Base-by-base conservation (phyloP, 345 rosid species). In the Pugionium cornutum region DNA sequence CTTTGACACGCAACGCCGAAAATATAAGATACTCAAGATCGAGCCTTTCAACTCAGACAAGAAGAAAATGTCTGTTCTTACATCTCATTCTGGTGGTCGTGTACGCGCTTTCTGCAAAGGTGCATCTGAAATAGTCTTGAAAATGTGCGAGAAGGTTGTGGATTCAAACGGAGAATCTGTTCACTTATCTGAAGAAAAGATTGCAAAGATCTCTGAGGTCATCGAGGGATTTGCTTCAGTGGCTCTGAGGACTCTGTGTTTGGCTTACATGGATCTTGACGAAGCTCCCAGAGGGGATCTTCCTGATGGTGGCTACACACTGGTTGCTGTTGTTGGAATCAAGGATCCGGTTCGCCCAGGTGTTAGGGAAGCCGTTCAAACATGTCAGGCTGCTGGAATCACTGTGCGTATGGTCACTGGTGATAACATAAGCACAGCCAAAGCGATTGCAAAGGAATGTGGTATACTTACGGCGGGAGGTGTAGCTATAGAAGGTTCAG, bases 301-400 rank as follows among this genome's bases (percentile, higher is more conserved):
- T 58, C 97, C 96, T 66, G 83, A 80, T 4, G 53, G 58, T 77
- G 94, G 85, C 31, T 78, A 82, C 51, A 85, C 96, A 55, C 58
- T 89, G 75, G 74, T 92, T 53, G 81, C 89, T 26, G 83, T 86
- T 51, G 81, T 85, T 69, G 97, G 97, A 68, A 89, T 89, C 70
- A 92, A 88, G 79, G 98, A 92, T 81, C 97, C 97, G 2, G 95
- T 92, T 61, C 94, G 98, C 26, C 97, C 90, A n/a, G 96, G 92
- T 62, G 98, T 92, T 53, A 85, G 58, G 77, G 92, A 89, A 67
- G 96, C 97, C 1, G 98, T 92, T 69, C 74, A 78, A 76, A 83
- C 81, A 53, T 92, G 97, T 79, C 78, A 83, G 68, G 85, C 74
- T 37, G 97, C 98, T 50, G 98, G 98, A 72, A 88, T 92, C 52